Evolutionary conservation across 805 yeast genomes (phyloP).

Genomic region (Yarrowia sp.): DNA sequence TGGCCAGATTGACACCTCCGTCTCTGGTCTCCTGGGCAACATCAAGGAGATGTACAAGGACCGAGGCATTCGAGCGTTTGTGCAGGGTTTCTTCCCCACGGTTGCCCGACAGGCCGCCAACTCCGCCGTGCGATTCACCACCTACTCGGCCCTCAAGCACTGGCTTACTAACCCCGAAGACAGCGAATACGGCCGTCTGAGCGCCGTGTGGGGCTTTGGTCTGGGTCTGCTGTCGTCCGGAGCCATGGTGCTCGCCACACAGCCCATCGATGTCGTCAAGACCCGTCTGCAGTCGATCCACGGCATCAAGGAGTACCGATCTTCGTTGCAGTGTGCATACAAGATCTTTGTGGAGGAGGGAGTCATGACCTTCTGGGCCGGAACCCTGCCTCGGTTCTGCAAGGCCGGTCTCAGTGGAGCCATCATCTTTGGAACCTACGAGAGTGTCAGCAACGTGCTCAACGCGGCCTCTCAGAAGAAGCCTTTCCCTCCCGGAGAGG

Average conservation of each 20-base stretch:
- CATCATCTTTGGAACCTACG: constrained; percentile 69
- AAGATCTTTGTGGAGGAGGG: constrained; percentile 54
- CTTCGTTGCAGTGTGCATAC: constrained; percentile 50
- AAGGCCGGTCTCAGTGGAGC: constrained; percentile 77
- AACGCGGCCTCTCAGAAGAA: constrained; percentile 51
- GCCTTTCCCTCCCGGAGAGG: constrained; percentile 50
- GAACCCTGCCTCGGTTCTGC: constrained; percentile 63
- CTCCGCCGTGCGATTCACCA: constrained; percentile 82
- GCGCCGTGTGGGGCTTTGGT: constrained; percentile 48
- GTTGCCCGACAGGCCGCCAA: constrained; percentile 77
- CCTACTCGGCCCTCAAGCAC: constrained; percentile 81
- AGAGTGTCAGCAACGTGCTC: constrained; percentile 59
- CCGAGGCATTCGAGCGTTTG: constrained; percentile 78
- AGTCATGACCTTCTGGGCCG: constrained; percentile 50
- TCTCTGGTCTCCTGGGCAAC: constrained; percentile 45
- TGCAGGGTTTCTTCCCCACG: constrained; percentile 86
- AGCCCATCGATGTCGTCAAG: constrained; percentile 87
- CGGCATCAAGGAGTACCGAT: constrained; percentile 50
- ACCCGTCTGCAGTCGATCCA: constrained; percentile 79
- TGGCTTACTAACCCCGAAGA: constrained; percentile 47
- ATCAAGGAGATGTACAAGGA: constrained; percentile 66
- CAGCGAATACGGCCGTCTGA: constrained; percentile 47
- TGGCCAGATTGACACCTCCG: constrained; percentile 48
- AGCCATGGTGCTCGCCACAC: constrained; percentile 79
- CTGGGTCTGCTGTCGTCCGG: constrained; percentile 70